Base-by-base conservation (phyloP, 2,329 filamentous ascomycete species). In the Trichophyton simii region DNA sequence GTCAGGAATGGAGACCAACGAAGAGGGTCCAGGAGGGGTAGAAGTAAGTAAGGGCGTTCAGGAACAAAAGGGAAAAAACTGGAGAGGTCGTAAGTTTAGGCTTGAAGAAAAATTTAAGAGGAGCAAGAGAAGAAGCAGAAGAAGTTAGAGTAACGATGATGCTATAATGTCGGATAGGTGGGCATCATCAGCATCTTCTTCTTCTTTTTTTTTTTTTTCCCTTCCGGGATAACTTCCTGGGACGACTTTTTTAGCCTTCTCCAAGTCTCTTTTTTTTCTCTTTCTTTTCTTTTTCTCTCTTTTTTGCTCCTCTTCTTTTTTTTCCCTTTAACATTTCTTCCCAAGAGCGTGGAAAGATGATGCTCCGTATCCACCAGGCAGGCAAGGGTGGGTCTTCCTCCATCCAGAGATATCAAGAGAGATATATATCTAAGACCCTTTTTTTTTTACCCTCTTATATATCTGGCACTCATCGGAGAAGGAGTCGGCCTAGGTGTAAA, bases 1-100 rank as follows among this genome's bases (percentile, higher is more conserved):
- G 63, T 22, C 57, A 54, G 28, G 61, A 38, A 61, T 70, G 46
- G 63, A 55, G 60, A 50, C 38, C 41, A 38, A 46, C 50, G 25
- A 38, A 38, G 62, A 59, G 57, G 48, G 57, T 54, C 38, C 41
- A 28, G 52, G 59, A 58, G 60, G 60, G 60, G 41, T 61, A 46
- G 46, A 57, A 52, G 42, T 52, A 52, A 36, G 46, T 34, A 48
- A 58, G 59, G 50, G 50, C 38, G 22, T 54, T 60, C 59, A 60
- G 59, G 59, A 36, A 60, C 59, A 55, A 44, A 54, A 44, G 48
- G 59, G 22, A 54, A 44, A 60, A 60, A 55, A 60, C n/a, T 54
- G 59, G 48, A 55, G 48, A 54, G 46, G 22, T n/a, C 18, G 42
- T 20, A 44, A 55, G 44, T 52, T 63, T 57, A 58, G 62, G 59